A percentile compares a stretch with the other conserved stretches of the same genome.
phyloP scores from a whole-genome alignment of 352 stramenopile genomes.

The Elongisporangium senticosum region DNA sequence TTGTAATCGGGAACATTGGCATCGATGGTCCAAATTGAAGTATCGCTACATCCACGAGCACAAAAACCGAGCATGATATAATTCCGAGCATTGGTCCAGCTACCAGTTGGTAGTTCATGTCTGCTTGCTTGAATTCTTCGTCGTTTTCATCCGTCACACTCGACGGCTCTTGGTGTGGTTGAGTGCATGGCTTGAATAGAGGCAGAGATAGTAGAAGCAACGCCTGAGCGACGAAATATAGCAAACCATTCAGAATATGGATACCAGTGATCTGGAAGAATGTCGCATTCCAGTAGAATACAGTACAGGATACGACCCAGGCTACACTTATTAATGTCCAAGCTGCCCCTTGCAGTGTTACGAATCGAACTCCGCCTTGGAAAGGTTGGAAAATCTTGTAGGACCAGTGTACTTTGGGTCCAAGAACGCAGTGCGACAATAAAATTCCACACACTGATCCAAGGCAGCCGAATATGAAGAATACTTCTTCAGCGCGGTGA shows the following conservation, averaged over 20 bases:
- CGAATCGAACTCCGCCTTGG: constrained; percentile 35
- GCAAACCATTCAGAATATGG: constrained; percentile 30
- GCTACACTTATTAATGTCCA: constrained; percentile 43
- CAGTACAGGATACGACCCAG: constrained; percentile 31
- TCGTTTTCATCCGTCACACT: not conserved
- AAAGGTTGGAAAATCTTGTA: constrained; percentile 49
- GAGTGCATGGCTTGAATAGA: constrained; percentile 20
- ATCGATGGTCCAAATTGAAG: constrained; percentile 34
- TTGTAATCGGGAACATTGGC: constrained; percentile 38
- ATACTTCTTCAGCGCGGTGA: constrained; percentile 27
- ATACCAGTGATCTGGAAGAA: constrained; percentile 43
- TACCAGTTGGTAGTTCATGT: constrained; percentile 27
- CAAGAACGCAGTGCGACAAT: constrained; percentile 32
- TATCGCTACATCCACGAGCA: constrained; percentile 44
- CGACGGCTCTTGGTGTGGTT: not conserved
- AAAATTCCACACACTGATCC: constrained; percentile 27
- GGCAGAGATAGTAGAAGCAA: constrained; percentile 34
- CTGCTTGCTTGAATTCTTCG: constrained; percentile 9
- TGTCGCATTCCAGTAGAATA: constrained; percentile 37
- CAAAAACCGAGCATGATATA: constrained; percentile 34
- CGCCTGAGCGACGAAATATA: constrained; percentile 34
- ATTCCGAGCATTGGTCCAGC: constrained; percentile 36
- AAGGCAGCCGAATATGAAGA: constrained; percentile 43
- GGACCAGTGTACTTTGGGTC: constrained; percentile 23
- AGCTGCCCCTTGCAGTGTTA: constrained; percentile 41